Conservation (phyloP, 1,284 basidiomycete genomes). For the Gymnopus androsaceus region DNA sequence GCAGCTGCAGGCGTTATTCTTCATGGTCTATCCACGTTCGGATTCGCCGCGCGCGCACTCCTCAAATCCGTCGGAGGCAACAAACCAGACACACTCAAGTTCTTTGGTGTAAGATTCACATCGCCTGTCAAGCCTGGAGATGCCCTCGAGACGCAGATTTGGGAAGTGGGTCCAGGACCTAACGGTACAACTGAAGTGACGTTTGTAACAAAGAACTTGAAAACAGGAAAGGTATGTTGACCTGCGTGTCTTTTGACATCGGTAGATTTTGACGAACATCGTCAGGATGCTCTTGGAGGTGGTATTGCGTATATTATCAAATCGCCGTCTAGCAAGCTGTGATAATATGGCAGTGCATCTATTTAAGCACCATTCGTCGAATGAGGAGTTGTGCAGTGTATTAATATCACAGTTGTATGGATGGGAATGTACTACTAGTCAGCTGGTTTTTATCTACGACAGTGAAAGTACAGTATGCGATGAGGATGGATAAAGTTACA, state of each 20-base stretch:
- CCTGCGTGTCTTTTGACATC: neutral
- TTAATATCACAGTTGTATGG: no score
- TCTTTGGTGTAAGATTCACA: slow-evolving; percentile 76
- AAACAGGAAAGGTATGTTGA: slow-evolving; percentile 62
- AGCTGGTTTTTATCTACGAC: no score
- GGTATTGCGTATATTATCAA: slow-evolving; percentile 65
- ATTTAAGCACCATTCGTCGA: no score
- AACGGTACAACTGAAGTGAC: slow-evolving; percentile 68
- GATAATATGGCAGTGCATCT: no score
- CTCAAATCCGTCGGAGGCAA: slow-evolving; percentile 61
- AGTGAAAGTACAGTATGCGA: no score
- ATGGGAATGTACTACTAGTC: no score
- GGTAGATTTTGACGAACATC: slow-evolving; percentile 7
- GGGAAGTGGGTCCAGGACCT: slow-evolving; percentile 72
- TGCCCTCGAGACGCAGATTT: slow-evolving; percentile 73
- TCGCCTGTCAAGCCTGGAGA: slow-evolving; percentile 81
- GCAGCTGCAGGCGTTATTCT: slow-evolving; percentile 81
- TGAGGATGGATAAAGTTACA: no score
- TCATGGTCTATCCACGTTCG: slow-evolving; percentile 79
- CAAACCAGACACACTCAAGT: slow-evolving; percentile 60
- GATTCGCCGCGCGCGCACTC: slow-evolving; percentile 75
- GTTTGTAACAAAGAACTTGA: slow-evolving; percentile 71
- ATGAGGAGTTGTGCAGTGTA: no score
- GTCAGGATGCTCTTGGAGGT: slow-evolving; percentile 51
- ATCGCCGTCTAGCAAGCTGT: slow-evolving; percentile 55